These are phyloP conservation scores for Sophora flavescens DNA, from an alignment of 306 rosid genomes.

Conservation along the genomic window DNA sequence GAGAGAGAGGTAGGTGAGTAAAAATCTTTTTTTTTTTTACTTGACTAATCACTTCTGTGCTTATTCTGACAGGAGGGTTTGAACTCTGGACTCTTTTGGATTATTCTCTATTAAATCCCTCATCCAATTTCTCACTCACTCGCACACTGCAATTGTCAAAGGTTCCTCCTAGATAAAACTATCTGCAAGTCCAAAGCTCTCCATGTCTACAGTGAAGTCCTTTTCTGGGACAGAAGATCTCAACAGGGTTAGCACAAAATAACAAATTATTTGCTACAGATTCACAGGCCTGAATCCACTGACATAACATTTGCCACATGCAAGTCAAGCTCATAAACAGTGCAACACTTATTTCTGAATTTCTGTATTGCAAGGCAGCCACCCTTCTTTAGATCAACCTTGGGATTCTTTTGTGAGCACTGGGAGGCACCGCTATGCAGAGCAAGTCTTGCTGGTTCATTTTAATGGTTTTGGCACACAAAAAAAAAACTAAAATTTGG, in stretches of 20 bases:
- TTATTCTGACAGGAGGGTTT: constrained; percentile 8
- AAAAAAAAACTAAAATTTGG: neutral
- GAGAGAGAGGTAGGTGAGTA: neutral
- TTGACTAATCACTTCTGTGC: neutral
- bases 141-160: neutral
- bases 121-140: neutral
- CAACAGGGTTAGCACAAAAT: constrained; percentile 11
- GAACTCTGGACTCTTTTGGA: neutral
- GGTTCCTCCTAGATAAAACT: neutral
- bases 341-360: neutral
- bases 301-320: neutral
- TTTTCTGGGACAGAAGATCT: constrained; percentile 32
- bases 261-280: constrained; percentile 14
- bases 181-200: neutral
- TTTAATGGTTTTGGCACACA: neutral
- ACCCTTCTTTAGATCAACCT: constrained; percentile 7
- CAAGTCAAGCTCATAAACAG: constrained; percentile 37
- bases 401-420: neutral
- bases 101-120: constrained; percentile 11
- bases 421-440: neutral
- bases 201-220: neutral
- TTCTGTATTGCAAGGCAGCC: constrained; percentile 7
- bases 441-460: neutral
- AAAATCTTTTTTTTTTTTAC: neutral
- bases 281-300: neutral